Base-by-base conservation (phyloP, 306 rosid genomes). In the Medicago ruthenica region DNA sequence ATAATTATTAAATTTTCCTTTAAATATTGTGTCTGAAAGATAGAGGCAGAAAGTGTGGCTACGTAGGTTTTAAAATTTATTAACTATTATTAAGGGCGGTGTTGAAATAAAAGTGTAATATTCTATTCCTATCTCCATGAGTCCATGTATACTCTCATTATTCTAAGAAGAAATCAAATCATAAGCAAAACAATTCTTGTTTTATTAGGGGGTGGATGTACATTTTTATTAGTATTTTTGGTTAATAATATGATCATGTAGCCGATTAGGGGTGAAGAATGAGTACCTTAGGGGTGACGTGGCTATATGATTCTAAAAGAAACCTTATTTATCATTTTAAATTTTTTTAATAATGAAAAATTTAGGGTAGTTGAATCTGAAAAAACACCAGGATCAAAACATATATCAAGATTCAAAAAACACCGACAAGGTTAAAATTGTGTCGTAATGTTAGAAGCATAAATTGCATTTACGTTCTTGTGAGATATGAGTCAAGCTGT, bases 21-120 rank as follows among this genome's bases (percentile, higher is more conserved):
- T 73, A 45, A 59, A 71, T 80, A 44, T 54, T 71, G 77, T 90
- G 97, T 94, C 92, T 79, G 87, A 76, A 61, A 67, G 88, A 81
- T 68, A 90, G 93, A 87, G 91, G 92, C 97, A 92, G 91, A 92
- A 92, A 92, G 97, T 76, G 91, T 42, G 10, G 79, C 17, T 39
- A n/a, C 76, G 24, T 12, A 62, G 78, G 84, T 72, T 81, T 62
- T 37, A 42, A 13, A 79, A 68, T 60, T 60, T 60, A 27, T 60
- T 31, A 55, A 55, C 9, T 69, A 70, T 70, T 50, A 47, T 44
- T 57, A 65, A 79, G 71, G 76, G 65, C 80, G 80, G 80, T 86
- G 47, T 47, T 72, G 72, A 62, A 87, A 66, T 79, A 34, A 10
- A 11, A 20, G 71, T 79, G 72, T 82, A 27, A 27, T 86, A 75